Percentiles rank a stretch among this genome's conserved stretches.
These are phyloP conservation scores for Grosmannia serpens DNA, from an alignment of 2,329 filamentous ascomycete species.

Conservation along the genomic window DNA sequence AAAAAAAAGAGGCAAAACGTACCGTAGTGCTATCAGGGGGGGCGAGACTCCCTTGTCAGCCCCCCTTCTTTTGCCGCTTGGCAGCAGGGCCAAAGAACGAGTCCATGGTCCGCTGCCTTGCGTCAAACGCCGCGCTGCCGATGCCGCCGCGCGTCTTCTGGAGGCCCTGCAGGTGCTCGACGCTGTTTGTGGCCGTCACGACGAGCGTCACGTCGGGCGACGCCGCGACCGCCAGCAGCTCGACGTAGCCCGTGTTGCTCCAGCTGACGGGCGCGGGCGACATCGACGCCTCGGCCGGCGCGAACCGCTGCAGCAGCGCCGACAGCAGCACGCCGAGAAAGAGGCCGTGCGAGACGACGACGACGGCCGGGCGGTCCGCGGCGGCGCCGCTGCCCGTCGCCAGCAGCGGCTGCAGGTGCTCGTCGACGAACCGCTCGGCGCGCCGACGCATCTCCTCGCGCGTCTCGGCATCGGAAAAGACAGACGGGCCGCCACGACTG, in stretches of 20 bases:
- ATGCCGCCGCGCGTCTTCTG: conserved; percentile 76
- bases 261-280: conserved; percentile 25
- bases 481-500: not conserved
- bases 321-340: conserved; percentile 61
- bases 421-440: conserved; percentile 53
- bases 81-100: conserved; percentile 50
- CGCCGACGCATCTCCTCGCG: conserved; percentile 54
- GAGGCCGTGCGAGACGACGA: conserved; percentile 73
- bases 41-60: not conserved
- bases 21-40: conserved; percentile 20
- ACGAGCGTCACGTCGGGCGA: not conserved
- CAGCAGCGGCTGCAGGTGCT: conserved; percentile 48
- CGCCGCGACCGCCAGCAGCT: conserved; percentile 13
- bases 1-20: conserved; percentile 11
- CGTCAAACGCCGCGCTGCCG: conserved; percentile 65
- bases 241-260: conserved; percentile 42
- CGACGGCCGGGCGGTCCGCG: conserved; percentile 29
- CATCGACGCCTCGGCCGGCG: conserved; percentile 15
- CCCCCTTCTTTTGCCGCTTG: conserved; percentile 35
- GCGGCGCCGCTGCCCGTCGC: conserved; percentile 16
- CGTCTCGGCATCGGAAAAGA: conserved; percentile 48
- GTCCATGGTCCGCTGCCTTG: conserved; percentile 63
- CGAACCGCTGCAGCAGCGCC: conserved; percentile 45
- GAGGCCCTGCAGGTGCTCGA: conserved; percentile 59
- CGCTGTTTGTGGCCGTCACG: conserved; percentile 48